phyloP scores from a whole-genome alignment of 306 rosid species.

The Heteromeles arbutifolia region DNA sequence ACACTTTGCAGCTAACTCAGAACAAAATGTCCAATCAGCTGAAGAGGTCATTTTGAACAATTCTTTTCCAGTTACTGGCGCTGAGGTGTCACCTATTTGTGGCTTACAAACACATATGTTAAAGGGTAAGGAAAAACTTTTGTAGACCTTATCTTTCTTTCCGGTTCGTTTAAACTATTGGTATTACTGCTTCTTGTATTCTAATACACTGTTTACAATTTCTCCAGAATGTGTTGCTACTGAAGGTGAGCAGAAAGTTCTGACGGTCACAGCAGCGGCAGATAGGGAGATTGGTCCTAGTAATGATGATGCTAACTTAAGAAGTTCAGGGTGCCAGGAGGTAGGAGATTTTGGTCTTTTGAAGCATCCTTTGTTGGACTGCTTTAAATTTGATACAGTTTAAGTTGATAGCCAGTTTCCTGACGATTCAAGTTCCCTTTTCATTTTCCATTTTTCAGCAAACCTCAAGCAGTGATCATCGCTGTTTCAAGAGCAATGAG shows the following conservation, averaged over 20 bases:
- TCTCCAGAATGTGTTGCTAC: slow-evolving; percentile 30
- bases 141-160: neutral
- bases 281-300: slow-evolving; percentile 28
- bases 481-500: slow-evolving; percentile 32
- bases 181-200: slow-evolving; percentile 1
- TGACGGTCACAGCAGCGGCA: slow-evolving; percentile 14
- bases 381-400: slow-evolving; percentile 17
- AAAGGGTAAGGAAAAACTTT: slow-evolving; percentile 38
- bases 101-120: slow-evolving; percentile 14
- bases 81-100: slow-evolving; percentile 20
- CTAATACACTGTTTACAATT: neutral
- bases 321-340: slow-evolving; percentile 18
- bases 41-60: slow-evolving; percentile 13
- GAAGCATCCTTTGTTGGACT: slow-evolving; percentile 31
- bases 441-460: slow-evolving; percentile 34
- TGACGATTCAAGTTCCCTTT: slow-evolving; percentile 31
- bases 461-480: slow-evolving; percentile 28
- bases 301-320: slow-evolving; percentile 23
- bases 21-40: slow-evolving; percentile 13
- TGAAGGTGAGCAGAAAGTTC: slow-evolving; percentile 24
- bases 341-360: slow-evolving; percentile 20
- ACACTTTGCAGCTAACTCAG: slow-evolving; percentile 11
- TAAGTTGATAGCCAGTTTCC: slow-evolving; percentile 29
- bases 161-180: neutral
- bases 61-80: slow-evolving; percentile 23